phyloP scores from a whole-genome alignment of 2,329 filamentous ascomycete species.

The Fusarium kyushuense region DNA sequence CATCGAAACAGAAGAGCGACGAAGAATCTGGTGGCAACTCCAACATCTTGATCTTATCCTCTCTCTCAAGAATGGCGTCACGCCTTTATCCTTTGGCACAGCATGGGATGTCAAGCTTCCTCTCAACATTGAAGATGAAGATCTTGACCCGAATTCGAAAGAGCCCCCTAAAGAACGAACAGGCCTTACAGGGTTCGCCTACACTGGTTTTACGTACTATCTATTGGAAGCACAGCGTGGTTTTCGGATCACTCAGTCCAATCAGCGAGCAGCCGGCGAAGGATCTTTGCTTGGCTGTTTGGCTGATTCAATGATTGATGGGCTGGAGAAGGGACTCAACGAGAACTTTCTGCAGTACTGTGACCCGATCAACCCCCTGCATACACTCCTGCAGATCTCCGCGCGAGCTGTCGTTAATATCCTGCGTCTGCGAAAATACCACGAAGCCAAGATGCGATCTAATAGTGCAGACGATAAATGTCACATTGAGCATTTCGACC shows the following conservation, averaged over 20 bases:
- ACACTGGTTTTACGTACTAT: conserved; percentile 2
- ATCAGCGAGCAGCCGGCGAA: not conserved
- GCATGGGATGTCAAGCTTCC: conserved; percentile 27
- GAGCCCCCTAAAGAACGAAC: not conserved
- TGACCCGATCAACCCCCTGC: conserved; percentile 8
- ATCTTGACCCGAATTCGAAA: not conserved
- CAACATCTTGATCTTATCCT: conserved; percentile 22
- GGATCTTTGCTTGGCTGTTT: conserved; percentile 10
- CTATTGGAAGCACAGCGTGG: conserved; percentile 4
- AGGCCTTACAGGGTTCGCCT: conserved; percentile 4
- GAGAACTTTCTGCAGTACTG: conserved; percentile 28
- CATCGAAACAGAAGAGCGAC: conserved; percentile 23
- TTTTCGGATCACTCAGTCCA: not conserved
- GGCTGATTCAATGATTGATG: not conserved
- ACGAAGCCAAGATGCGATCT: conserved; percentile 10
- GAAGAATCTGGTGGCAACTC: conserved; percentile 28
- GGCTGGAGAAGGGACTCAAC: conserved; percentile 10
- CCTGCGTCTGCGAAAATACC: conserved; percentile 9
- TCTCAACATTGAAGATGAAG: conserved; percentile 24
- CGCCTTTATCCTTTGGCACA: conserved; percentile 12
- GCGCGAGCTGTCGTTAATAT: conserved; percentile 19
- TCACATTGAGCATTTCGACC: conserved; percentile 22
- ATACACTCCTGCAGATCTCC: conserved; percentile 7
- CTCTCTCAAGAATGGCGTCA: not conserved
- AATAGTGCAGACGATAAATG: not conserved